A percentile compares a stretch with the other conserved stretches of the same genome.
These are phyloP conservation scores for Salix arbutifolia DNA, from an alignment of 345 rosid species.

Conservation along the genomic window DNA sequence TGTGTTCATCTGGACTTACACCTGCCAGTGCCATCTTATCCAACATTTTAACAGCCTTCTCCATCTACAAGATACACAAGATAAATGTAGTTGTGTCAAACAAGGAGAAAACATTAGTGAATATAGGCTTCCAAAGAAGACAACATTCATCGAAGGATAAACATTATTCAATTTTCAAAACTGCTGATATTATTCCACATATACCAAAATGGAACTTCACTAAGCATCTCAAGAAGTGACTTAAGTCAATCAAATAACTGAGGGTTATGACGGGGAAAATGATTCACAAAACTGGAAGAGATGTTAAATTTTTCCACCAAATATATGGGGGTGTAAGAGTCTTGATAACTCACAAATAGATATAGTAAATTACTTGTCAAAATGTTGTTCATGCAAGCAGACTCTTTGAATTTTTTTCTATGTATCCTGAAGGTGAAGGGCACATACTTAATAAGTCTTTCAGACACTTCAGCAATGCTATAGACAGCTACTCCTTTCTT, in stretches of 20 bases:
- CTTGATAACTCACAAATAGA: not conserved
- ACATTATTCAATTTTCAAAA: not conserved
- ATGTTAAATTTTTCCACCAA: not conserved
- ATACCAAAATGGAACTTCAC: not conserved
- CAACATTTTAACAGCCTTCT: constrained; percentile 77
- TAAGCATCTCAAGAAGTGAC: not conserved
- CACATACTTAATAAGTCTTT: not conserved
- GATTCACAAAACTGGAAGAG: not conserved
- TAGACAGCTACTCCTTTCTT: not conserved
- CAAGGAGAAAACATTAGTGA: not conserved
- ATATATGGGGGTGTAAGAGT: not conserved
- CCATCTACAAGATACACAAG: constrained; percentile 52
- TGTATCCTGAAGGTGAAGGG: not conserved
- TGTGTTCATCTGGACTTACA: constrained; percentile 73
- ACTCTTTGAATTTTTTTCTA: not conserved
- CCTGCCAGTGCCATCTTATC: constrained; percentile 87
- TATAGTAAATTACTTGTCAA: not conserved
- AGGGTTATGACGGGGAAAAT: not conserved
- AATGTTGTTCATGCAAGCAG: not conserved
- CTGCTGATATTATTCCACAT: not conserved
- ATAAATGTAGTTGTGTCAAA: not conserved
- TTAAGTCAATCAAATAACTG: not conserved
- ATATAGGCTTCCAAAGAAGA: not conserved
- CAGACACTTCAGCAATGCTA: not conserved
- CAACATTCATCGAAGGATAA: not conserved